A percentile compares a stretch with the other conserved stretches of the same genome.
phyloP scores from a whole-genome alignment of 805 yeast genomes.

The Lipomyces spencermartinsiae region DNA sequence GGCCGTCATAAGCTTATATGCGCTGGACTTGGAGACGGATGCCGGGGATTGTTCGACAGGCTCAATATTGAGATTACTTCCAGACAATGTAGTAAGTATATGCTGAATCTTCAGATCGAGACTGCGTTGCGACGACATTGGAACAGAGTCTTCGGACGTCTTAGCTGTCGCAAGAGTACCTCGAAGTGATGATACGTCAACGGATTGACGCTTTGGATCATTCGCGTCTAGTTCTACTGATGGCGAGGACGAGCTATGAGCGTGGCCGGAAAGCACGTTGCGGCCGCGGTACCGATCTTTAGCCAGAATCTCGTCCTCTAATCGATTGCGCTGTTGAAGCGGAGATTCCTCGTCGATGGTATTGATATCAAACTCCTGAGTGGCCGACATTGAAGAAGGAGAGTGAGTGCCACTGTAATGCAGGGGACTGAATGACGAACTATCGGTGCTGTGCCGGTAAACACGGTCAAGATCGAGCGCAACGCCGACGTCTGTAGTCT shows the following conservation, averaged over 20 bases:
- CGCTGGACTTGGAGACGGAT: background rate
- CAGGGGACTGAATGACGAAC: conserved; percentile 15
- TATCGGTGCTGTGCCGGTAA: conserved; percentile 1
- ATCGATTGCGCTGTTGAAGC: conserved; percentile 12
- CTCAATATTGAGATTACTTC: conserved; percentile 9
- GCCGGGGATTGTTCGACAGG: conserved; percentile 17
- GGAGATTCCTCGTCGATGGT: conserved; percentile 26
- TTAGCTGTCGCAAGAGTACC: conserved; percentile 18
- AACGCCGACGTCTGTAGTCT: conserved; percentile 26
- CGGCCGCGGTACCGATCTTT: conserved; percentile 27
- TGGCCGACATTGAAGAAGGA: conserved; percentile 6
- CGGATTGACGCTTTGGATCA: conserved; percentile 29
- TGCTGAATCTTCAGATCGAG: conserved; percentile 32
- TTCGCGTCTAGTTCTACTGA: conserved; percentile 17
- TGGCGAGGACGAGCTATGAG: conserved; percentile 9
- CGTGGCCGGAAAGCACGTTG: conserved; percentile 12
- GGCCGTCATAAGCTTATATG: conserved; percentile 23
- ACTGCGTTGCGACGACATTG: conserved; percentile 16
- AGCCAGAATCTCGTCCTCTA: conserved; percentile 13
- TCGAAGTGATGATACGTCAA: conserved; percentile 31
- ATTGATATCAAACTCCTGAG: conserved; percentile 5
- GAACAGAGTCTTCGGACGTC: conserved; percentile 8
- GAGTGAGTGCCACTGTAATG: conserved; percentile 2
- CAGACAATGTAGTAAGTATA: conserved; percentile 19
- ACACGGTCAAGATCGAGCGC: conserved; percentile 26